Conservation (phyloP, 306 rosid genomes). For the Mimosa pudica region DNA sequence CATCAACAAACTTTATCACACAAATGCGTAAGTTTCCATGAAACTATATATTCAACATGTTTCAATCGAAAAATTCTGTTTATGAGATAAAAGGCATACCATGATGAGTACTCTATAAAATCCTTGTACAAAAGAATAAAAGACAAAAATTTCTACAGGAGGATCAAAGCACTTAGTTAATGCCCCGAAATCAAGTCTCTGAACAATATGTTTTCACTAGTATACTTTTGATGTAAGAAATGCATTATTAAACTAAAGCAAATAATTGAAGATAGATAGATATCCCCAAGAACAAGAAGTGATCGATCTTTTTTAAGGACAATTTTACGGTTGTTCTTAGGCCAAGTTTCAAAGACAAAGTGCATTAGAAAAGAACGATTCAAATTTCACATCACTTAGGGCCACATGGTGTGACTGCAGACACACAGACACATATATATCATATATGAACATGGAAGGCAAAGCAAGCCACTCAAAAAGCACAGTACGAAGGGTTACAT, state of each 20-base stretch:
- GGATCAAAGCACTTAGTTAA: not conserved
- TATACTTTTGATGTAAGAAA: not conserved
- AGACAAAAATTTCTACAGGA: not conserved
- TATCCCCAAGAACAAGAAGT: not conserved
- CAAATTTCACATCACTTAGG: not conserved
- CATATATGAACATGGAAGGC: not conserved
- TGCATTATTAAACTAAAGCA: not conserved
- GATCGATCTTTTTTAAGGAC: conserved; percentile 11
- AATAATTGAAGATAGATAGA: not conserved
- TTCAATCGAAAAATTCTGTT: not conserved
- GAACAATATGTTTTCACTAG: not conserved
- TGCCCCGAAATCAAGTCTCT: not conserved
- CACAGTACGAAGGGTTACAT: not conserved
- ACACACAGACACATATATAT: not conserved
- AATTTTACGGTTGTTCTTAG: not conserved
- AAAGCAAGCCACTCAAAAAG: not conserved
- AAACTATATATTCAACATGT: not conserved
- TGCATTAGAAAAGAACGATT: not conserved
- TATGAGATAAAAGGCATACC: not conserved
- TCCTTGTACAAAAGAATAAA: not conserved
- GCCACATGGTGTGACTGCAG: not conserved
- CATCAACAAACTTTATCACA: not conserved
- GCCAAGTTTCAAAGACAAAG: not conserved
- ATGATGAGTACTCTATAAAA: not conserved
- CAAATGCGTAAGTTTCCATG: not conserved